Base-by-base conservation (phyloP, 2,329 filamentous ascomycete genomes). In the Teratosphaeria viscida region DNA sequence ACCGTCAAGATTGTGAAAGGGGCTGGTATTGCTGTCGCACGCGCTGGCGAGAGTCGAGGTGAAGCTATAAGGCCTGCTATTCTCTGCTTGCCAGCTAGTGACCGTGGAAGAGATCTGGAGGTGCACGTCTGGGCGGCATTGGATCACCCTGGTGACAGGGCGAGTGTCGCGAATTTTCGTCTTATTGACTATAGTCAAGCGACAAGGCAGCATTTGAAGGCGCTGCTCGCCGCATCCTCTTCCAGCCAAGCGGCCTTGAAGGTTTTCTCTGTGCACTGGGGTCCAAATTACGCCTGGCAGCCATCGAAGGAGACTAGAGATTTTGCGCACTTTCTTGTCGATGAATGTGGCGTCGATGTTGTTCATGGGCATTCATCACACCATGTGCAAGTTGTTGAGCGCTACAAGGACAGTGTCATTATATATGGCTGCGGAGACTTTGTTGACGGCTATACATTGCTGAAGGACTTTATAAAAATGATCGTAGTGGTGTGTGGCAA, bases 351-450 rank as follows among this genome's bases (percentile, higher is more conserved):
- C 2, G 70, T 76, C 4, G 74, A 76, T 64, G 71, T 76, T 52
- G 67, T 76, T 12, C 74, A 76, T 57, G 74, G 74, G 0, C 74
- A 76, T 54, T 76, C 73, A 6, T 71, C 72, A 35, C 74, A 76
- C 65, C 74, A 76, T 64, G 59, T 75, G 2, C 74, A 76, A 63
- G 74, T 74, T 0, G 73, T 75, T 2, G 74, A 76, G 62, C 62
- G 66, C 26, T 74, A 74, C 59, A 67, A 66, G 1, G 70, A 71
- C 0, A 71, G 66, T 54, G 52, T 75, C 10, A 71, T 76, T 54
- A 71, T 76, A 2, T 76, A 76, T 52, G 74, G 74, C 0, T 76
- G 74, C 60, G 74, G 74, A 1, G 74, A 76, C 61, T 76, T 76
- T 62, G 71, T 76, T n/a, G 73, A 76, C 64, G 74, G 76, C 64